These are phyloP conservation scores for Tulasnella sp. DNA, from an alignment of 768 basidiomycete genomes.

Conservation along the genomic window DNA sequence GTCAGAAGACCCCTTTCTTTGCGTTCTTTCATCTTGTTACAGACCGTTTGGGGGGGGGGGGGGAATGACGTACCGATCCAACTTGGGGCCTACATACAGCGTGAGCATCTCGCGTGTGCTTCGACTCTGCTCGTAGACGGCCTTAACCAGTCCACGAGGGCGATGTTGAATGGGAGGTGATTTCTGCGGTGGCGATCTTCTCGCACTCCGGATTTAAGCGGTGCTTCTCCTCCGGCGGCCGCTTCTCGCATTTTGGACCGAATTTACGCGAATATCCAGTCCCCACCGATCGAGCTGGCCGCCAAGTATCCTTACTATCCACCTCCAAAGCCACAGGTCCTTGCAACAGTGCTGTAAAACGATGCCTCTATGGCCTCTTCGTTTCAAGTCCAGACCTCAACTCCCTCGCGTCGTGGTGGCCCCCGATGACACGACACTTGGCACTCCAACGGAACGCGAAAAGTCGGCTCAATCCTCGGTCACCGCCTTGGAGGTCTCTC, in stretches of 20 bases:
- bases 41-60: no score
- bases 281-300: background rate
- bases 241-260: background rate
- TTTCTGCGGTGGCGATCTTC: background rate
- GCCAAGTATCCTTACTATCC: background rate
- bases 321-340: background rate
- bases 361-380: background rate
- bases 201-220: background rate
- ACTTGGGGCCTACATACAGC: no score
- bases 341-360: background rate
- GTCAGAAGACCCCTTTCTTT: no score
- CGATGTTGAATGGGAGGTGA: background rate
- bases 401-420: constrained; percentile 2
- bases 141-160: background rate
- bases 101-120: no score
- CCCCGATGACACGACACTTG: background rate
- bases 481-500: constrained; percentile 2
- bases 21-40: no score
- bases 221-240: background rate
- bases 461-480: constrained; percentile 1
- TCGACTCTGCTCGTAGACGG: no score
- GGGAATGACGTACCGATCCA: no score
- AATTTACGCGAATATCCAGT: background rate
- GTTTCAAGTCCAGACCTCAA: background rate
- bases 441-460: background rate